Conservation (phyloP, 164 flowering plant genomes). For the Umbilicus rupestris region DNA sequence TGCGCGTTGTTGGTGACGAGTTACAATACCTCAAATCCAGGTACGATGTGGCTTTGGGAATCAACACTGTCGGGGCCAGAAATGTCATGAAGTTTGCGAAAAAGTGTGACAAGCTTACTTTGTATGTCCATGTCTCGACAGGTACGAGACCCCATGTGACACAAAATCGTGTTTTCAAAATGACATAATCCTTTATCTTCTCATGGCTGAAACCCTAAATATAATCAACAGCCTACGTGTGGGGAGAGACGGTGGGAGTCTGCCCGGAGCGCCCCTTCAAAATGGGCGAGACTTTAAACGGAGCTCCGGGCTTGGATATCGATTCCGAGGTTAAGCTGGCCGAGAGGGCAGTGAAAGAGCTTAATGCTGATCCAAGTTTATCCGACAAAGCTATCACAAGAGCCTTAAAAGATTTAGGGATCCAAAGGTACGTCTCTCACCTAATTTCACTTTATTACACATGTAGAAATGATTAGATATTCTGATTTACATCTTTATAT, state of each 20-base stretch:
- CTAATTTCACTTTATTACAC: too few relatives aligned
- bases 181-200: not conserved
- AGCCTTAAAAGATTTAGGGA: slow-evolving; percentile 10
- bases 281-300: slow-evolving; percentile 10
- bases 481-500: too few relatives aligned
- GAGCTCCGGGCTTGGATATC: slow-evolving; percentile 7
- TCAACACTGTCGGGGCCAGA: slow-evolving; percentile 44
- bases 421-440: slow-evolving; percentile 6
- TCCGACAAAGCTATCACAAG: not conserved
- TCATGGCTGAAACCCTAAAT: not conserved
- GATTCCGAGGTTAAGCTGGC: slow-evolving; percentile 7
- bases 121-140: slow-evolving; percentile 27
- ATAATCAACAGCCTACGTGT: slow-evolving; percentile 10
- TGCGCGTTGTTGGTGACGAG: too few relatives aligned
- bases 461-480: too few relatives aligned
- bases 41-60: slow-evolving; percentile 49
- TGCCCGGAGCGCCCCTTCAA: slow-evolving; percentile 8
- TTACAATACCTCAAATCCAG: too few relatives aligned
- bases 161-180: not conserved
- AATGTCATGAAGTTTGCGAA: slow-evolving; percentile 37
- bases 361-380: slow-evolving; percentile 1
- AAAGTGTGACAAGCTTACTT: slow-evolving; percentile 36
- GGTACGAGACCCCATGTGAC: not conserved
- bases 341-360: not conserved
- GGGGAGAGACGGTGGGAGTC: slow-evolving; percentile 10